Conservation (phyloP, 2,329 filamentous ascomycete genomes). For the Xylariaceae sp. region DNA sequence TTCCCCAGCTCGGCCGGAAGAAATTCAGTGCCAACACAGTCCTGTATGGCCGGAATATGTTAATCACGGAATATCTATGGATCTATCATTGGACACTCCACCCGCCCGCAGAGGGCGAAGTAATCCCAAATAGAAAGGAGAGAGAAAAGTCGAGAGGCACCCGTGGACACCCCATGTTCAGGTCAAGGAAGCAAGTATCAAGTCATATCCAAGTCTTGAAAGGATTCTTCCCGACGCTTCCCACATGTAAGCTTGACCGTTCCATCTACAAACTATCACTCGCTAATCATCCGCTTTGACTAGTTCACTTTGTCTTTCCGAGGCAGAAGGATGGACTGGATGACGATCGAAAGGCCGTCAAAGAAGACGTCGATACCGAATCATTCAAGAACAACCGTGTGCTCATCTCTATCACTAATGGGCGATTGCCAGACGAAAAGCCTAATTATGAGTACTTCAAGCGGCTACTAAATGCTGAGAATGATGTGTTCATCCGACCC, state of each 20-base stretch:
- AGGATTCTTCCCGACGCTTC: slow-evolving; percentile 57
- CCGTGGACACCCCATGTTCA: slow-evolving; percentile 30
- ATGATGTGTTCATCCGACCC: slow-evolving; percentile 48
- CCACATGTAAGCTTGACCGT: slow-evolving; percentile 50
- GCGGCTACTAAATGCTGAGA: slow-evolving; percentile 49
- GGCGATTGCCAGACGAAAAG: slow-evolving; percentile 50
- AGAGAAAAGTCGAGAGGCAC: slow-evolving; percentile 28
- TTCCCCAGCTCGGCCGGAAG: slow-evolving; percentile 60
- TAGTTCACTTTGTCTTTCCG: slow-evolving; percentile 57
- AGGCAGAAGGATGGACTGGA: slow-evolving; percentile 49
- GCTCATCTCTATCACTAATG: slow-evolving; percentile 55
- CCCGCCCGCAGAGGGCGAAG: slow-evolving; percentile 37
- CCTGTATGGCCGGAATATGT: slow-evolving; percentile 62
- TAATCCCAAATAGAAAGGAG: slow-evolving; percentile 42
- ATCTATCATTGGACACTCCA: slow-evolving; percentile 44
- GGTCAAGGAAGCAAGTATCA: slow-evolving; percentile 57
- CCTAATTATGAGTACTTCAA: slow-evolving; percentile 59
- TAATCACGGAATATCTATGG: slow-evolving; percentile 64
- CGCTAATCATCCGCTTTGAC: background rate
- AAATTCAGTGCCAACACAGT: slow-evolving; percentile 61
- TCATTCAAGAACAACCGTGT: slow-evolving; percentile 62
- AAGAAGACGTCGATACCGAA: slow-evolving; percentile 38
- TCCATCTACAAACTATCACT: background rate
- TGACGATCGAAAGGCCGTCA: slow-evolving; percentile 36
- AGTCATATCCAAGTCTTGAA: slow-evolving; percentile 68